Conservation (phyloP, 2,329 filamentous ascomycete species). For the Ascochyta clinopodiicola region DNA sequence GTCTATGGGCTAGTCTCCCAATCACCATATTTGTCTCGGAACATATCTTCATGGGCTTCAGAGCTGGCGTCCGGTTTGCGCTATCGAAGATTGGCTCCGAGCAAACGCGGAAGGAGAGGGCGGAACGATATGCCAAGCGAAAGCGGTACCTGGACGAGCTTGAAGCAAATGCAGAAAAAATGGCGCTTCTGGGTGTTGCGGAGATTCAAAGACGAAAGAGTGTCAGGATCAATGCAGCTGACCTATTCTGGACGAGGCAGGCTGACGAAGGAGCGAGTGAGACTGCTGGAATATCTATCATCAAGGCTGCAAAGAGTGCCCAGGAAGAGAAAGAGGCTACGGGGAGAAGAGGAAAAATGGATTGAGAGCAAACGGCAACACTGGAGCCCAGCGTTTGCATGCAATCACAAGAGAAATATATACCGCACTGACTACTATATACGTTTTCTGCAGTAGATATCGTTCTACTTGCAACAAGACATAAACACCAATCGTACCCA, state of each 20-base stretch:
- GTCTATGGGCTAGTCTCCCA: conserved; percentile 38
- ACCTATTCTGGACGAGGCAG: conserved; percentile 42
- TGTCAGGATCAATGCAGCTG: conserved; percentile 37
- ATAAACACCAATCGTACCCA: neutral
- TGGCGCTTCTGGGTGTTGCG: conserved; percentile 24
- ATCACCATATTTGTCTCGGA: conserved; percentile 42
- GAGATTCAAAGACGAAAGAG: conserved; percentile 42
- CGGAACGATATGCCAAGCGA: conserved; percentile 34
- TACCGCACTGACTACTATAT: neutral
- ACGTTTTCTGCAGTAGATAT: too few species aligned
- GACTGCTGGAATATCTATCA: conserved; percentile 30
- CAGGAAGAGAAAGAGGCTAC: conserved; percentile 24
- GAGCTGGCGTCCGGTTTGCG: conserved; percentile 35
- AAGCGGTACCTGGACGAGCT: conserved; percentile 40
- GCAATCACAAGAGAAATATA: neutral
- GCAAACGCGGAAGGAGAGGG: conserved; percentile 36
- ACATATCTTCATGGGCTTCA: conserved; percentile 42
- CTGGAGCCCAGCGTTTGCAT: neutral
- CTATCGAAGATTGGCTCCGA: conserved; percentile 38
- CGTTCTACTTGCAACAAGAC: neutral
- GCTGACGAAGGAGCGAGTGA: conserved; percentile 35
- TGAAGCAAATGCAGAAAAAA: conserved; percentile 26
- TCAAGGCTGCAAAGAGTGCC: conserved; percentile 33
- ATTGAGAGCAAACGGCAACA: neutral
- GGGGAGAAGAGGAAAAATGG: conserved; percentile 15